These are phyloP conservation scores for Cladosporium phlei DNA, from an alignment of 2,329 filamentous ascomycete species.

Conservation along the genomic window DNA sequence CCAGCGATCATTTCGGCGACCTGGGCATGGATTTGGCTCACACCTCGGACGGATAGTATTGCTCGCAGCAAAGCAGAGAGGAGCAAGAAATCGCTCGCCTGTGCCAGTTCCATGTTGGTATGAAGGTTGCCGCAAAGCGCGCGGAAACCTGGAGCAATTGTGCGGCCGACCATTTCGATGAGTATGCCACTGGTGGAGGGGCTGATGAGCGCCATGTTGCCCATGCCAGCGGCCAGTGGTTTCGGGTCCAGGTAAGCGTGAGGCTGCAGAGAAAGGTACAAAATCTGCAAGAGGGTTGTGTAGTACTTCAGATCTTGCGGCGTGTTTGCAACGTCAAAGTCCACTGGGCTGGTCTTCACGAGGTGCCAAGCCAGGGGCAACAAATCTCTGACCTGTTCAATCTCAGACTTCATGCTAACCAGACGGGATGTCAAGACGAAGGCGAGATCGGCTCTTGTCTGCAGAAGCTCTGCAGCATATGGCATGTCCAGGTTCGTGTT, in stretches of 20 bases:
- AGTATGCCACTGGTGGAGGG: conserved; percentile 49
- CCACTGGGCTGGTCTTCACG: conserved; percentile 49
- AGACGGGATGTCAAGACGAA: conserved; percentile 78
- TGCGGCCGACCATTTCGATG: conserved; percentile 72
- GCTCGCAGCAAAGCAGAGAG: conserved; percentile 85
- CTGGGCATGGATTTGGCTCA: conserved; percentile 51
- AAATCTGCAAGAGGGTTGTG: conserved; percentile 73
- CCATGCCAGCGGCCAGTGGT: conserved; percentile 2
- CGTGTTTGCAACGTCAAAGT: conserved; percentile 57
- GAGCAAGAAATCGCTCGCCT: conserved; percentile 76
- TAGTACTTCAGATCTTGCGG: conserved; percentile 65
- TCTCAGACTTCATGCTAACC: conserved; percentile 50
- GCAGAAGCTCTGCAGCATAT: conserved; percentile 74
- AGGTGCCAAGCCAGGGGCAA: conserved; percentile 58
- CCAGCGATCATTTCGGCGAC: conserved; percentile 49
- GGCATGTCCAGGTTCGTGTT: conserved; percentile 66
- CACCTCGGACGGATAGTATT: conserved; percentile 70
- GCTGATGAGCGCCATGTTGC: conserved; percentile 15
- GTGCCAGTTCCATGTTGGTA: conserved; percentile 36
- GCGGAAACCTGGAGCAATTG: conserved; percentile 78
- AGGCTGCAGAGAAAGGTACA: conserved; percentile 75
- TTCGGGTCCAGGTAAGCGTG: conserved; percentile 37
- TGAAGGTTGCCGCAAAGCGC: conserved; percentile 78
- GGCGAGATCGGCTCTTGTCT: conserved; percentile 72
- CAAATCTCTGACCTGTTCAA: conserved; percentile 49